Conservation (phyloP, 768 basidiomycete species). For the Tulasnella sp. region DNA sequence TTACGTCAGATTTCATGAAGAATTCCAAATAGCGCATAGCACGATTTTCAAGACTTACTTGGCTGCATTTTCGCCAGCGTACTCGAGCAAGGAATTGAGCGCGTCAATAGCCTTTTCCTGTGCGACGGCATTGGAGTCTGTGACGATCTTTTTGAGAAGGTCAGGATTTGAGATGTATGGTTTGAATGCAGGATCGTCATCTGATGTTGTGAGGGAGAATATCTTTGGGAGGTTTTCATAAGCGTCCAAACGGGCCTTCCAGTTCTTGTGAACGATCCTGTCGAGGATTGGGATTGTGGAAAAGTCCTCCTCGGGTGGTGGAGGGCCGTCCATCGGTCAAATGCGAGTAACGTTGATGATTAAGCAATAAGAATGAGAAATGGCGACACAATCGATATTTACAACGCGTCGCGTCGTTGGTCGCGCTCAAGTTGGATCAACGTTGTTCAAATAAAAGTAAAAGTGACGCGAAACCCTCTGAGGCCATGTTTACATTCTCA, state of each 20-base stretch:
- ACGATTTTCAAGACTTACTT: slow-evolving; percentile 25
- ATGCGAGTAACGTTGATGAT: neutral
- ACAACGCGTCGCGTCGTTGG: too few relatives aligned
- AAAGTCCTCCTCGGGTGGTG: slow-evolving; percentile 91
- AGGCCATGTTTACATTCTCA: too few relatives aligned
- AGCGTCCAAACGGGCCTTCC: slow-evolving; percentile 93
- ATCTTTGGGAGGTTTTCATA: slow-evolving; percentile 80
- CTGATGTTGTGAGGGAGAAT: slow-evolving; percentile 80
- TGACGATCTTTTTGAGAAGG: slow-evolving; percentile 72
- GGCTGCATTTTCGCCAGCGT: slow-evolving; percentile 77
- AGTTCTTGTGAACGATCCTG: slow-evolving; percentile 86
- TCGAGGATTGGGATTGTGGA: slow-evolving; percentile 62
- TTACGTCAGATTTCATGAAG: neutral
- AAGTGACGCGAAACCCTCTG: too few relatives aligned
- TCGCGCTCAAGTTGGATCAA: too few relatives aligned
- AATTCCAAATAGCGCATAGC: neutral
- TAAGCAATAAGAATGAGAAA: neutral
- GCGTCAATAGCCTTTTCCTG: slow-evolving; percentile 97
- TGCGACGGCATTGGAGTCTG: slow-evolving; percentile 89
- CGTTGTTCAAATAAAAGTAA: too few relatives aligned
- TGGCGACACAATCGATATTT: too few relatives aligned
- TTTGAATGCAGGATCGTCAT: slow-evolving; percentile 86
- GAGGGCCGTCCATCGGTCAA: slow-evolving; percentile 67
- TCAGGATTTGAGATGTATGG: slow-evolving; percentile 70
- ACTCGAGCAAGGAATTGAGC: slow-evolving; percentile 72